phyloP scores from a whole-genome alignment of 768 basidiomycete species.

The Agaricus bisporus region DNA sequence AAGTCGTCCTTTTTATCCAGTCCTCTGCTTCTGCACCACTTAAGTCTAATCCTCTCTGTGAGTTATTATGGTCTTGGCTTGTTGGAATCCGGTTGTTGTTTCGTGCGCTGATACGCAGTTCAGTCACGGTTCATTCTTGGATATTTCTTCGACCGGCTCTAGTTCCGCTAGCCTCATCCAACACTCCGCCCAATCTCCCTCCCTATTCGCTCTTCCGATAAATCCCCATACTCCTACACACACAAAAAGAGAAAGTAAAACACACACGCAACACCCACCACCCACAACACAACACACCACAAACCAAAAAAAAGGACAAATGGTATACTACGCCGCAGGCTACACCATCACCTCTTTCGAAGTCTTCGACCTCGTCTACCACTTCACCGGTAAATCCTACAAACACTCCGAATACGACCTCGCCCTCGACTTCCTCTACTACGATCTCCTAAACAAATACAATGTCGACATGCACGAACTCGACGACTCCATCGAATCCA shows the following conservation, averaged over 20 bases:
- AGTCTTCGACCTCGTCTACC: constrained; percentile 10
- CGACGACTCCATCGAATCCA: constrained; percentile 2
- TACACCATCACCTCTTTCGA: constrained; percentile 6
- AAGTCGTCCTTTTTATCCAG: too few species aligned
- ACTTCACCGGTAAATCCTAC: constrained; percentile 7
- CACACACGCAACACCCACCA: too few species aligned
- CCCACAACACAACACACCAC: not conserved
- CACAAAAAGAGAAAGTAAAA: too few species aligned
- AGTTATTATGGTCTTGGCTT: too few species aligned
- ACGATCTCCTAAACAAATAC: constrained; percentile 7
- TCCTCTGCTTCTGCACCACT: too few species aligned
- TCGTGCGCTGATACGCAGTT: too few species aligned
- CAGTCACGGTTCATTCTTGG: too few species aligned
- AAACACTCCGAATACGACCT: constrained; percentile 4
- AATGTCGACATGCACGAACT: constrained; percentile 4
- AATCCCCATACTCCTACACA: not conserved
- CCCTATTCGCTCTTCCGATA: not conserved
- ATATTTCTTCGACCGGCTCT: too few species aligned
- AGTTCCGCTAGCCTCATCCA: too few species aligned
- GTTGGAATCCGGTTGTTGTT: too few species aligned
- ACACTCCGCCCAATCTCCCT: not conserved
- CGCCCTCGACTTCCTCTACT: constrained; percentile 1
- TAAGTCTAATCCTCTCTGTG: too few species aligned
- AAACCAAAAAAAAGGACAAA: not conserved
- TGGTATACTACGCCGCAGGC: constrained; percentile 10